Conservation (phyloP, 2,329 filamentous ascomycete species). For the Bertia moriformis region DNA sequence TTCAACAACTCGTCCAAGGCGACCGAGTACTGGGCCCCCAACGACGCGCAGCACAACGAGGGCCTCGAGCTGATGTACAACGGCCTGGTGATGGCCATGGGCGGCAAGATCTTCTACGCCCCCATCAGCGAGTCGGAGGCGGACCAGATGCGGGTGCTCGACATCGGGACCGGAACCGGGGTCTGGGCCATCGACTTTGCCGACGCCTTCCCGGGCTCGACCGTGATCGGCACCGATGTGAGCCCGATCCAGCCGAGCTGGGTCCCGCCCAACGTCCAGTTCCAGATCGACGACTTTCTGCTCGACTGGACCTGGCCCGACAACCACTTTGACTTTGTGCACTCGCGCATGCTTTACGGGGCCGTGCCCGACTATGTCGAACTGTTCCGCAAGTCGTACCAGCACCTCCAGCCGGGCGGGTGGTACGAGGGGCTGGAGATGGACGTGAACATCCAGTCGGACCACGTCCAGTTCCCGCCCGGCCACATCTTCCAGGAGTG, state of each 20-base stretch:
- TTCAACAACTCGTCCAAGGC: constrained; percentile 3
- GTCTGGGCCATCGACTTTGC: constrained; percentile 38
- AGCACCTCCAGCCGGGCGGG: constrained; percentile 31
- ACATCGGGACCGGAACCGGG: constrained; percentile 35
- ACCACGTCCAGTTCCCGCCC: background rate
- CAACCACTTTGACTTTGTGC: constrained; percentile 21
- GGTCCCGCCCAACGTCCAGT: constrained; percentile 47
- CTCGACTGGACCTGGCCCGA: background rate
- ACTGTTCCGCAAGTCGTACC: constrained; percentile 32
- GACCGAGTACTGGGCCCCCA: constrained; percentile 5
- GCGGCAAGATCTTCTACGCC: background rate
- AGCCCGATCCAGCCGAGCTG: constrained; percentile 41
- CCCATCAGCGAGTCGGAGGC: no score
- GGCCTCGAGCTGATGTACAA: constrained; percentile 4
- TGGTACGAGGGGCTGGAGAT: constrained; percentile 10
- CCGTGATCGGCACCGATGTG: constrained; percentile 37
- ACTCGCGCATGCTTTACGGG: constrained; percentile 20
- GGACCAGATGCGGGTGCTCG: constrained; percentile 20
- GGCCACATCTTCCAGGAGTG: background rate
- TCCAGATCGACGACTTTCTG: constrained; percentile 19
- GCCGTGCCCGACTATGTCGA: constrained; percentile 35
- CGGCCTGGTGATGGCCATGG: background rate
- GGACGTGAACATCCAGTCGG: background rate
- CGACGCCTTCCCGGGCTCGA: constrained; percentile 26
- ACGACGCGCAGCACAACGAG: constrained; percentile 5